phyloP scores from a whole-genome alignment of 768 basidiomycete genomes.

The Leucocoprinus leucothites region DNA sequence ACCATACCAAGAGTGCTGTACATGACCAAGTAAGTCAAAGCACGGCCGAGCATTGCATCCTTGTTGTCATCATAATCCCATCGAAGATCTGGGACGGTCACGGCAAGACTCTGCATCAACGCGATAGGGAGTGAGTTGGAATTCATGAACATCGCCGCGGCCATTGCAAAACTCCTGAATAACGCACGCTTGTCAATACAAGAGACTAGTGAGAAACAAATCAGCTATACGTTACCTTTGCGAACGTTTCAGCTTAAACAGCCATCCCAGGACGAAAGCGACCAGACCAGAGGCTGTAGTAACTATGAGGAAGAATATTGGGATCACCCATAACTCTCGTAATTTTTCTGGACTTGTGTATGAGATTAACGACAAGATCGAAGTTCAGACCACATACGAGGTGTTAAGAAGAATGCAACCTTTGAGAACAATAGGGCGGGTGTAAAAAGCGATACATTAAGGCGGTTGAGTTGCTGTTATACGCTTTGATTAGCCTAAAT shows the following conservation, averaged over 20 bases:
- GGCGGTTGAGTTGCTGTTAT: constrained; percentile 67
- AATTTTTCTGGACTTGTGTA: constrained; percentile 53
- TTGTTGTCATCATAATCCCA: constrained; percentile 80
- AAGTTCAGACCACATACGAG: constrained; percentile 41
- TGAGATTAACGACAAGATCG: background rate
- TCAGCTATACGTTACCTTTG: constrained; percentile 80
- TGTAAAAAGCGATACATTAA: constrained; percentile 89
- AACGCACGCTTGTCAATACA: background rate
- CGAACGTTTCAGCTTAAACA: constrained; percentile 66
- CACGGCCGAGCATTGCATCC: constrained; percentile 89
- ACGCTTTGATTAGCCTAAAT: constrained; percentile 7
- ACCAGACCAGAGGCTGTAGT: constrained; percentile 68
- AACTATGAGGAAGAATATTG: constrained; percentile 79
- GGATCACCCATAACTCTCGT: constrained; percentile 80
- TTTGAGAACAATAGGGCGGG: constrained; percentile 90
- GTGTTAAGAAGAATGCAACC: constrained; percentile 88
- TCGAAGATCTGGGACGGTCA: constrained; percentile 77
- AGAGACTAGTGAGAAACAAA: background rate
- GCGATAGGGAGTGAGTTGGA: constrained; percentile 95
- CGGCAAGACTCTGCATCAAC: constrained; percentile 85
- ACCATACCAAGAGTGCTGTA: constrained; percentile 97
- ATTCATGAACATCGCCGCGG: constrained; percentile 89
- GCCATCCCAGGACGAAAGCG: constrained; percentile 57
- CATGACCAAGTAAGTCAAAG: constrained; percentile 84
- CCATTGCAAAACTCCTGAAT: constrained; percentile 70